Percentiles rank a stretch among this genome's conserved stretches.
Evolutionary conservation across 768 basidiomycete genomes (phyloP).

Genomic region (Hygrophoropsis aurantiaca): DNA sequence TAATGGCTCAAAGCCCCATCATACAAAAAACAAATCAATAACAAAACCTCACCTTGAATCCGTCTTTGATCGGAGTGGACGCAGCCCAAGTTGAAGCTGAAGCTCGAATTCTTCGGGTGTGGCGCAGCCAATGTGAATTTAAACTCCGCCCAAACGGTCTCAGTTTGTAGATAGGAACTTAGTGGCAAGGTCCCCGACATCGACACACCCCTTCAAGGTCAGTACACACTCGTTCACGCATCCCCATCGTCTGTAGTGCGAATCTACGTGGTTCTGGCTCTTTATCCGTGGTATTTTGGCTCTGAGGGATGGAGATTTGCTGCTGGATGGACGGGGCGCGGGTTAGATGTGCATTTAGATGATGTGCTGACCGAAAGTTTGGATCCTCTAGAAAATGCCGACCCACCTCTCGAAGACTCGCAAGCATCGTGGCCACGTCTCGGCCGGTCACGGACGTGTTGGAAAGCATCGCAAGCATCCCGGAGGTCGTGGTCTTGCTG

Average conservation of each 20-base stretch:
- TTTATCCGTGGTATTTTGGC: slow-evolving; percentile 15
- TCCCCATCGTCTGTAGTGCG: slow-evolving; percentile 17
- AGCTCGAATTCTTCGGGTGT: slow-evolving; percentile 14
- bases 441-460: slow-evolving; percentile 99
- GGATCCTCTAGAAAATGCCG: slow-evolving; percentile 69
- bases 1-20: slow-evolving; percentile 53
- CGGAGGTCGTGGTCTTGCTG: slow-evolving; percentile 99
- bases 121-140: slow-evolving; percentile 12
- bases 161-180: slow-evolving; percentile 1
- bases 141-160: slow-evolving; percentile 23
- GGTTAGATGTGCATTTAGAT: slow-evolving; percentile 31
- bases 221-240: slow-evolving; percentile 39
- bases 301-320: slow-evolving; percentile 30
- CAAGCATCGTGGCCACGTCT: slow-evolving; percentile 99
- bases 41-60: slow-evolving; percentile 13
- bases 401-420: slow-evolving; percentile 95
- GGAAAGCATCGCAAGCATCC: slow-evolving; percentile 99
- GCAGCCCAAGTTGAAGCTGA: slow-evolving; percentile 6
- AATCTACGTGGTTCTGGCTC: slow-evolving; percentile 8
- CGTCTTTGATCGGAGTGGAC: slow-evolving; percentile 1
- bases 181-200: slow-evolving; percentile 36
- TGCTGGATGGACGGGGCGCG: slow-evolving; percentile 50
- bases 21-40: slow-evolving; percentile 21
- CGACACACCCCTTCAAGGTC: slow-evolving; percentile 64
- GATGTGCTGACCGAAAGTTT: slow-evolving; percentile 17